Conservation (phyloP, 2,329 filamentous ascomycete species). For the Parafenestella ontariensis region DNA sequence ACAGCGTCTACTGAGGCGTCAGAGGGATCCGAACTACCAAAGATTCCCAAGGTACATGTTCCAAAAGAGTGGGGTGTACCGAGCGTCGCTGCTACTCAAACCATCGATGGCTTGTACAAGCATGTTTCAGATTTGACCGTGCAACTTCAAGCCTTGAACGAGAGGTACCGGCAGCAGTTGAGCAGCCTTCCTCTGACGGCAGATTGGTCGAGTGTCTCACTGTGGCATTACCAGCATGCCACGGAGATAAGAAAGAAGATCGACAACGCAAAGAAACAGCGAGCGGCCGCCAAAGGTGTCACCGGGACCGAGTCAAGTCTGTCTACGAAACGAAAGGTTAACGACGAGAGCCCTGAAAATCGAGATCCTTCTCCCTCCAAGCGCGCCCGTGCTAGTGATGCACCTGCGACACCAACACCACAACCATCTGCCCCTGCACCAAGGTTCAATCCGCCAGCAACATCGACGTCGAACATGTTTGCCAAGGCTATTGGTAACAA, state of each 20-base stretch:
- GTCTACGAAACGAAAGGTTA: conserved; percentile 43
- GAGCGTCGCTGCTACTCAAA: conserved; percentile 9
- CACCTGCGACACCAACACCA: conserved; percentile 27
- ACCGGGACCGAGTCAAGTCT: conserved; percentile 41
- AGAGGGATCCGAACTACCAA: conserved; percentile 23
- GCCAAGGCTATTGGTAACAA: conserved; percentile 32
- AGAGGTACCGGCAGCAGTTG: conserved; percentile 35
- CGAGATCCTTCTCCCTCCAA: conserved; percentile 33
- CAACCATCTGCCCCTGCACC: conserved; percentile 22
- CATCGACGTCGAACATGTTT: conserved; percentile 32
- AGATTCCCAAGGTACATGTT: conserved; percentile 33
- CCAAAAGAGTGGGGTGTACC: conserved; percentile 34
- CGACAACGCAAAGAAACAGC: conserved; percentile 36
- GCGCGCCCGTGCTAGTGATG: conserved; percentile 29
- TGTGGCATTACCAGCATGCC: conserved; percentile 40
- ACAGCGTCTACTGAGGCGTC: conserved; percentile 3
- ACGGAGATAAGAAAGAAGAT: conserved; percentile 39
- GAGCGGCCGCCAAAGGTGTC: conserved; percentile 35
- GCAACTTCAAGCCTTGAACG: conserved; percentile 38
- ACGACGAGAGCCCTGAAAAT: conserved; percentile 18
- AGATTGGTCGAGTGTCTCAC: conserved; percentile 41
- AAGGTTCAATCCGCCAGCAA: conserved; percentile 24
- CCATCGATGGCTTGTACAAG: conserved; percentile 17
- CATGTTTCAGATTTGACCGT: conserved; percentile 25
- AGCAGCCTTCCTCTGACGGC: conserved; percentile 27